Conservation (phyloP, 176 grass and related monocot genomes). For the Carex cristatella region DNA sequence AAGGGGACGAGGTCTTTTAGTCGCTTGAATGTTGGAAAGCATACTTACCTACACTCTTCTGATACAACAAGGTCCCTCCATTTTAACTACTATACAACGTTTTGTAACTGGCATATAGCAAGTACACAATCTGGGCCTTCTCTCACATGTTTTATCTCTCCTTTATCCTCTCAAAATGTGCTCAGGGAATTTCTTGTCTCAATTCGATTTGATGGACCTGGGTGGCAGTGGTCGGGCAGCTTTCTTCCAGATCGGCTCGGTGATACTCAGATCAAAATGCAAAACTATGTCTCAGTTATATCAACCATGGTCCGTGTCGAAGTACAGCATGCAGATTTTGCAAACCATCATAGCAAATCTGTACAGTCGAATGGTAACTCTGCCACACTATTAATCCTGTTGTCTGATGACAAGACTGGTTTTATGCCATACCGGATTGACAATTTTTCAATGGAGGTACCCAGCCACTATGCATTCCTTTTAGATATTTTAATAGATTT, state of each 20-base stretch:
- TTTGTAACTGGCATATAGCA: neutral
- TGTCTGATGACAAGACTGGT: slow-evolving; percentile 93
- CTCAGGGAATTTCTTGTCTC: slow-evolving; percentile 88
- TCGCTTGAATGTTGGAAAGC: slow-evolving; percentile 64
- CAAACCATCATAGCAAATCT: slow-evolving; percentile 37
- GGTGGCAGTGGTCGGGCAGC: slow-evolving; percentile 96
- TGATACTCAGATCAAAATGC: slow-evolving; percentile 96
- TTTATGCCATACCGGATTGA: slow-evolving; percentile 95
- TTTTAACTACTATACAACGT: neutral
- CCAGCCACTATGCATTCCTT: neutral
- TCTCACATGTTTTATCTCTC: slow-evolving; percentile 8
- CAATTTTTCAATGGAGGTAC: slow-evolving; percentile 97
- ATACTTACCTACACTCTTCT: slow-evolving; percentile 91
- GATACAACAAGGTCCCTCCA: slow-evolving; percentile 67
- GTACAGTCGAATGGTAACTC: slow-evolving; percentile 59
- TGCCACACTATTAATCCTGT: slow-evolving; percentile 75
- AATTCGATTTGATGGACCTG: slow-evolving; percentile 81
- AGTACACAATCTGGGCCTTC: neutral
- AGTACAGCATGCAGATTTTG: slow-evolving; percentile 88
- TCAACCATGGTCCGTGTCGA: slow-evolving; percentile 96
- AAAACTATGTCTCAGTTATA: slow-evolving; percentile 66
- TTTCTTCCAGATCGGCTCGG: slow-evolving; percentile 83
- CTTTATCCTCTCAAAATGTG: slow-evolving; percentile 27
- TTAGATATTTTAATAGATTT: neutral
- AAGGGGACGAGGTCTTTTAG: slow-evolving; percentile 79